phyloP scores from a whole-genome alignment of 176 grass and related monocot genomes.

The Pontederia crassipes region DNA sequence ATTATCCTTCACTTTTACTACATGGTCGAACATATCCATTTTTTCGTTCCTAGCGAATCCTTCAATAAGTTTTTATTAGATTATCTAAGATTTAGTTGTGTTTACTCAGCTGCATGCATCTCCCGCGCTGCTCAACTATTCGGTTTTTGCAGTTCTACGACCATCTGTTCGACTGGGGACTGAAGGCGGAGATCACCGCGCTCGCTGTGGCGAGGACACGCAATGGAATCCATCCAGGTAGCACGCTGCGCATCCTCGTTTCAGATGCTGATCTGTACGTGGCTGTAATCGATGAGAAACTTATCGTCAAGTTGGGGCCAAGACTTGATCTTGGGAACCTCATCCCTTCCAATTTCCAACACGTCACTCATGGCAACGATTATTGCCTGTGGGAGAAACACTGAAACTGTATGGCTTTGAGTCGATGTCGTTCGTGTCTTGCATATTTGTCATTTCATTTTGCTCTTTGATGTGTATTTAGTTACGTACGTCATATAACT shows the following conservation, averaged over 20 bases:
- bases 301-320: slow-evolving; percentile 53
- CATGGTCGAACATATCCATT: no score
- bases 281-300: slow-evolving; percentile 50
- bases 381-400: slow-evolving; percentile 79
- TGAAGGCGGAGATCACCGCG: slow-evolving; percentile 45
- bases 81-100: no score
- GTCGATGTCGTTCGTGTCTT: no score
- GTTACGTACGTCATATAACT: no score
- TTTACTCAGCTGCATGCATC: no score
- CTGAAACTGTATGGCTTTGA: background rate
- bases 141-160: slow-evolving; percentile 51
- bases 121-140: no score
- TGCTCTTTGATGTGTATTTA: no score
- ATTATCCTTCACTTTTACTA: no score
- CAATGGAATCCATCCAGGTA: slow-evolving; percentile 41
- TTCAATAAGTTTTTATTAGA: no score
- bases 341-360: slow-evolving; percentile 54
- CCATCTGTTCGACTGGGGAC: slow-evolving; percentile 67
- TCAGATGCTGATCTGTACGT: slow-evolving; percentile 49
- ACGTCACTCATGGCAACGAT: slow-evolving; percentile 42
- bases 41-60: no score
- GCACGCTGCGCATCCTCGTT: slow-evolving; percentile 46
- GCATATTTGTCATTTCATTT: no score
- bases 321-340: slow-evolving; percentile 50
- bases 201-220: slow-evolving; percentile 31